Percentiles rank a stretch among this genome's conserved stretches.
These are phyloP conservation scores for Kuraishia ogatae DNA, from an alignment of 805 yeast genomes.

Conservation along the genomic window DNA sequence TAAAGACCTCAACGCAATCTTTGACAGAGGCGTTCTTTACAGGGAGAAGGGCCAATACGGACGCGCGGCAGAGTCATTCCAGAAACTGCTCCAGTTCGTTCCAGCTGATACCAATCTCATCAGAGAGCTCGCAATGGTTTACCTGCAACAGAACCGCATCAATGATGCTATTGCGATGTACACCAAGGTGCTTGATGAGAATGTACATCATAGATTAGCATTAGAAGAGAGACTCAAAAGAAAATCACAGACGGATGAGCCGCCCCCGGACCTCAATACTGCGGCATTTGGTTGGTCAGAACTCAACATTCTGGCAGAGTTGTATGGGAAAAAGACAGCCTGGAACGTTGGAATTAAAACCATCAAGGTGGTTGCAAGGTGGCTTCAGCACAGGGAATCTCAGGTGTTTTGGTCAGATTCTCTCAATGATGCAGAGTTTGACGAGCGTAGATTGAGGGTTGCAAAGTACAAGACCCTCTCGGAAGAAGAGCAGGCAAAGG, in stretches of 20 bases:
- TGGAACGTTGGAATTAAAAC: slow-evolving; percentile 56
- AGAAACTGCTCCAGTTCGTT: slow-evolving; percentile 41
- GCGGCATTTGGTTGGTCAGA: slow-evolving; percentile 82
- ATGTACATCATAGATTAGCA: slow-evolving; percentile 31
- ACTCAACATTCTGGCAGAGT: slow-evolving; percentile 73
- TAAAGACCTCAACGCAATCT: slow-evolving; percentile 45
- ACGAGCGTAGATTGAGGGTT: slow-evolving; percentile 50
- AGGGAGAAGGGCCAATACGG: slow-evolving; percentile 57
- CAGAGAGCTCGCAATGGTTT: slow-evolving; percentile 49
- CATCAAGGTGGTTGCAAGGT: slow-evolving; percentile 66
- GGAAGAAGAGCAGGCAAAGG: slow-evolving; percentile 29
- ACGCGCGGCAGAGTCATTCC: slow-evolving; percentile 68
- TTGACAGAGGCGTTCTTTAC: slow-evolving; percentile 60
- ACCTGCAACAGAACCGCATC: slow-evolving; percentile 46
- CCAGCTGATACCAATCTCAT: slow-evolving; percentile 56
- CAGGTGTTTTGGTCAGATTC: slow-evolving; percentile 62
- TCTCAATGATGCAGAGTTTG: slow-evolving; percentile 76
- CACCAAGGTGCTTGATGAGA: slow-evolving; percentile 51
- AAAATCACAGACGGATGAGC: slow-evolving; percentile 7
- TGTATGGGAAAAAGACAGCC: slow-evolving; percentile 62
- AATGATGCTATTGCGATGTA: slow-evolving; percentile 72
- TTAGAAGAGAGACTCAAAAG: slow-evolving; percentile 7
- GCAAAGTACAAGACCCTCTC: slow-evolving; percentile 32
- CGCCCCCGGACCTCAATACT: slow-evolving; percentile 14
- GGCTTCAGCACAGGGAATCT: slow-evolving; percentile 65